Evolutionary conservation across 192 early-diverging fungal species (phyloP).

Genomic region (Coemansia sp.): DNA sequence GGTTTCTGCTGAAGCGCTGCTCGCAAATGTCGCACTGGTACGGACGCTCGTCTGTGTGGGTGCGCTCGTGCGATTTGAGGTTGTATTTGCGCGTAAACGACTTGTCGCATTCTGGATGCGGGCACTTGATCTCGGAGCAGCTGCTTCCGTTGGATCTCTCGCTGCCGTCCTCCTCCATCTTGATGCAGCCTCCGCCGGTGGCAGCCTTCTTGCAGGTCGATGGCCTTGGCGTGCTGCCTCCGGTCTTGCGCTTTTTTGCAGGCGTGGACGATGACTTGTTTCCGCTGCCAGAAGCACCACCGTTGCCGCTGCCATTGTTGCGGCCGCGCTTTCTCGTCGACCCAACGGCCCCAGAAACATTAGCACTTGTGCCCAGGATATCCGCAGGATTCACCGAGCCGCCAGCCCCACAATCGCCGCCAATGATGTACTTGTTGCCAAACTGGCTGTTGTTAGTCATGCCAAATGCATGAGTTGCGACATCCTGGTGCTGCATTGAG

Average conservation of each 20-base stretch:
- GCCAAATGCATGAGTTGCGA: background rate
- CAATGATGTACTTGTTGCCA: constrained; percentile 3
- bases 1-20: constrained; percentile 73
- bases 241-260: constrained; percentile 27
- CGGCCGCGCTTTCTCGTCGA: constrained; percentile 26
- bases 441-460: background rate
- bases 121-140: constrained; percentile 57
- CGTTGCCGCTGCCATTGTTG: background rate
- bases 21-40: constrained; percentile 69
- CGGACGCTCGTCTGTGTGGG: constrained; percentile 77
- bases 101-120: constrained; percentile 78
- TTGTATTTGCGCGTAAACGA: constrained; percentile 87
- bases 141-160: constrained; percentile 5
- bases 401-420: background rate
- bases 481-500: constrained; percentile 2
- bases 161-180: background rate
- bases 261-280: background rate
- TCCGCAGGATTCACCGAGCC: constrained; percentile 24
- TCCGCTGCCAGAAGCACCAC: background rate
- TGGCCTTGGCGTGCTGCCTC: background rate
- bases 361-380: background rate
- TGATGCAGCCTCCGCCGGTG: background rate
- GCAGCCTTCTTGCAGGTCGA: constrained; percentile 2
- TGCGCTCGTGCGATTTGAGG: constrained; percentile 79
- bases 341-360: background rate